Evolutionary conservation across 495 filamentous ascomycete species (phyloP).

Genomic region (Neohortaea acidophila): DNA sequence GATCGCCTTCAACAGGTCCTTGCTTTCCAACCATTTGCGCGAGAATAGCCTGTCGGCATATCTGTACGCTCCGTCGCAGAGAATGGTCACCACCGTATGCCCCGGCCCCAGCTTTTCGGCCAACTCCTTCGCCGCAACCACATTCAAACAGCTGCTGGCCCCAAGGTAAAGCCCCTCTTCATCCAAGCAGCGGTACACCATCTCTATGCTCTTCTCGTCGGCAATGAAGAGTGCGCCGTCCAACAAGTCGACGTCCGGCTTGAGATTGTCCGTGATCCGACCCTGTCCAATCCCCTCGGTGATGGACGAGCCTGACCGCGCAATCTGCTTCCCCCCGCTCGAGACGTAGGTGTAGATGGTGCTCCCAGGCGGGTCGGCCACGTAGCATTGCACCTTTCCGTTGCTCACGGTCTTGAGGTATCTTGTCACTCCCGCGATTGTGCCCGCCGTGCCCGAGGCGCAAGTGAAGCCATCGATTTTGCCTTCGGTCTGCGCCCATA

Average conservation of each 20-base stretch:
- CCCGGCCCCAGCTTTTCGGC: slow-evolving; percentile 81
- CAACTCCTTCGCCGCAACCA: slow-evolving; percentile 87
- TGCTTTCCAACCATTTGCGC: slow-evolving; percentile 69
- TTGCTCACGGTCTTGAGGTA: slow-evolving; percentile 75
- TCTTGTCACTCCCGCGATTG: slow-evolving; percentile 74
- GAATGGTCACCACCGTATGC: slow-evolving; percentile 79
- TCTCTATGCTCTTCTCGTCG: slow-evolving; percentile 89
- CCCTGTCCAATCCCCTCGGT: slow-evolving; percentile 98
- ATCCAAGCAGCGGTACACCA: slow-evolving; percentile 94
- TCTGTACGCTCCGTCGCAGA: slow-evolving; percentile 90
- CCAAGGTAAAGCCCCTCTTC: slow-evolving; percentile 96
- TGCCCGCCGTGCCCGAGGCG: slow-evolving; percentile 84
- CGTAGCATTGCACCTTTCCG: slow-evolving; percentile 70
- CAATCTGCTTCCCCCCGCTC: slow-evolving; percentile 64
- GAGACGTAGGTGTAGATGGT: slow-evolving; percentile 85
- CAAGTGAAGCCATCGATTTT: slow-evolving; percentile 89
- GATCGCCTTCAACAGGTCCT: slow-evolving; percentile 68
- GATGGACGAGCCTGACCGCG: slow-evolving; percentile 77
- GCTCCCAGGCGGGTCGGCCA: slow-evolving; percentile 85
- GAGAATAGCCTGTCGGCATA: slow-evolving; percentile 93
- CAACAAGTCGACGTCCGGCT: slow-evolving; percentile 66
- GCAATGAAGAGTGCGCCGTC: slow-evolving; percentile 76
- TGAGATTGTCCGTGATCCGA: slow-evolving; percentile 84
- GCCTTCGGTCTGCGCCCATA: slow-evolving; percentile 86
- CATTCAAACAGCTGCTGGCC: slow-evolving; percentile 82